Evolutionary conservation across 371 early-diverging fungal species (phyloP).

Genomic region (Batkoa obscura): DNA sequence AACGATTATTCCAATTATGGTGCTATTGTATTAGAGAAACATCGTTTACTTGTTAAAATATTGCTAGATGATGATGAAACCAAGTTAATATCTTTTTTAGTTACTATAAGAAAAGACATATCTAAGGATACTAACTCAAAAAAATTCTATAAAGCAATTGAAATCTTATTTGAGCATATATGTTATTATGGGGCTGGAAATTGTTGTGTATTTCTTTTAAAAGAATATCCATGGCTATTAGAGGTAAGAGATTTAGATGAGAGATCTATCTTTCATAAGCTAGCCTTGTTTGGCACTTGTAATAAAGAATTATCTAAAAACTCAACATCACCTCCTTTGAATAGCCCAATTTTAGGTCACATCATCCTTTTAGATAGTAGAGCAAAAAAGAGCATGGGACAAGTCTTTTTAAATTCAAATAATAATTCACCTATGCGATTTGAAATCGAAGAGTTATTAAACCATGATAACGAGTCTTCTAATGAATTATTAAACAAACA

Average conservation of each 20-base stretch:
- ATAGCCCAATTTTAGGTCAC: too few species aligned
- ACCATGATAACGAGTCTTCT: background rate
- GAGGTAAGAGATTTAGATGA: slow-evolving; percentile 29
- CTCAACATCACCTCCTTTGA: too few species aligned
- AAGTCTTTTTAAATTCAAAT: slow-evolving; percentile 2
- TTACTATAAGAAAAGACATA: background rate
- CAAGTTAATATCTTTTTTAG: background rate
- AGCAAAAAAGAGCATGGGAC: background rate
- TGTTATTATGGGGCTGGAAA: background rate
- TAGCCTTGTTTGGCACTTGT: slow-evolving; percentile 23
- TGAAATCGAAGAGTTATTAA: too few species aligned
- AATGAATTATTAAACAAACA: background rate
- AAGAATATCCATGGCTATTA: background rate
- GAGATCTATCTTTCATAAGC: slow-evolving; percentile 36
- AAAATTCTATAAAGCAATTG: background rate
- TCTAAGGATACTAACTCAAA: background rate
- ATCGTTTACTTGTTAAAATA: background rate
- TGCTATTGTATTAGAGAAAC: background rate
- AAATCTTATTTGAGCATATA: background rate
- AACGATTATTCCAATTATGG: slow-evolving; percentile 2
- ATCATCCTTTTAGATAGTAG: background rate
- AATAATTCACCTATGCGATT: background rate
- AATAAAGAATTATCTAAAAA: slow-evolving; percentile 2
- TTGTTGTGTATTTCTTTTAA: background rate
- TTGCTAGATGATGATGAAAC: background rate